Evolutionary conservation across 1,284 basidiomycete genomes (phyloP).

Genomic region (Cryptococcus deneoformans): DNA sequence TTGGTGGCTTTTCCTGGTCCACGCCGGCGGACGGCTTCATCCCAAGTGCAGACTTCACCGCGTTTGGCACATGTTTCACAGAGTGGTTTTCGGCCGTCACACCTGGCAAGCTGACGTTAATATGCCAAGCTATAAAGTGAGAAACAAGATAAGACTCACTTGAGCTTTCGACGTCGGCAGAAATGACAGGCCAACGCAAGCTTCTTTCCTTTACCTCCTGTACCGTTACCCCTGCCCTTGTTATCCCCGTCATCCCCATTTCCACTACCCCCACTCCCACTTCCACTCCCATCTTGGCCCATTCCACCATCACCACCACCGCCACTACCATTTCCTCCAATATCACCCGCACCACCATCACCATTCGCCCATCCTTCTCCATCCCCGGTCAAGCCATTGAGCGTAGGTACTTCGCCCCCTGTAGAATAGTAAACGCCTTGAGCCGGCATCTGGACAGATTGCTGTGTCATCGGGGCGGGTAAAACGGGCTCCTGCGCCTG

Average conservation of each 20-base stretch:
- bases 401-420: background rate
- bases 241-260: background rate
- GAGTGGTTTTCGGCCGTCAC: conserved; percentile 46
- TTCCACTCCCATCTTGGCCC: background rate
- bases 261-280: background rate
- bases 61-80: conserved; percentile 49
- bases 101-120: conserved; percentile 22
- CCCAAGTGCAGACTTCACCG: conserved; percentile 45
- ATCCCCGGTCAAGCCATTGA: conserved; percentile 2
- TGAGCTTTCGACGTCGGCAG: conserved; percentile 49
- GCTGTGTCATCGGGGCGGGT: too few relatives aligned
- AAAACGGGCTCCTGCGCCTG: too few relatives aligned
- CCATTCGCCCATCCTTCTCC: conserved; percentile 3
- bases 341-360: conserved; percentile 5
- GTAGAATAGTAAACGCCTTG: background rate
- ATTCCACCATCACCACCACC: background rate
- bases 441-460: background rate
- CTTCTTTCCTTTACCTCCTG: conserved; percentile 19
- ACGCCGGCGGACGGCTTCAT: conserved; percentile 48
- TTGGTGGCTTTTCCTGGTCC: conserved; percentile 52
- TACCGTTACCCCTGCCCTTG: conserved; percentile 1
- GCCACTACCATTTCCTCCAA: background rate
- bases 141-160: conserved; percentile 31
- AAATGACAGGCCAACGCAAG: conserved; percentile 50
- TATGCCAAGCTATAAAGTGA: background rate